phyloP scores from a whole-genome alignment of 2,329 filamentous ascomycete species.

The Neonectria coccinea region DNA sequence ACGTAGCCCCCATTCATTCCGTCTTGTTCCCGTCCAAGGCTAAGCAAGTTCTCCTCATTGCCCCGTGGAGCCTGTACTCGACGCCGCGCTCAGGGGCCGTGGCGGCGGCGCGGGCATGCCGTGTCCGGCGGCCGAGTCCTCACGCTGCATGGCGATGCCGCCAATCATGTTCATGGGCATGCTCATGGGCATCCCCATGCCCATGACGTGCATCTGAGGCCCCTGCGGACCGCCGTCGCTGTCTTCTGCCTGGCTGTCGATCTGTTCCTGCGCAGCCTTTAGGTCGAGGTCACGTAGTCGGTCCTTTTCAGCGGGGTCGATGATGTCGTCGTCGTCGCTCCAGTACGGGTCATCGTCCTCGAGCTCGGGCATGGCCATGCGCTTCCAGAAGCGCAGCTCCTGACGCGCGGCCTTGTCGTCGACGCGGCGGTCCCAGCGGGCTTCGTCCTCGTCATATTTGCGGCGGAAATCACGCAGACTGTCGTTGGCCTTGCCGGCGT shows the following conservation, averaged over 20 bases:
- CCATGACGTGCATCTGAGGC: slow-evolving; percentile 37
- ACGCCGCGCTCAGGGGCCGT: slow-evolving; percentile 54
- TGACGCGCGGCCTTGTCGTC: slow-evolving; percentile 65
- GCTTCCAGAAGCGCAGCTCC: slow-evolving; percentile 74
- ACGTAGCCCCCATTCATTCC: slow-evolving; percentile 28
- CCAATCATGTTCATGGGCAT: slow-evolving; percentile 49
- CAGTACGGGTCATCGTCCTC: slow-evolving; percentile 70
- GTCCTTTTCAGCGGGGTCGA: slow-evolving; percentile 71
- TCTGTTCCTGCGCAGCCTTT: slow-evolving; percentile 56
- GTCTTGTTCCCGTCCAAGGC: slow-evolving; percentile 3
- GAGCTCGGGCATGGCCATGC: slow-evolving; percentile 72
- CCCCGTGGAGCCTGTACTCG: slow-evolving; percentile 58
- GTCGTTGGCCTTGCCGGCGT: slow-evolving; percentile 69
- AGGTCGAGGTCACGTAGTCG: slow-evolving; percentile 63
- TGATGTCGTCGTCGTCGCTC: slow-evolving; percentile 74
- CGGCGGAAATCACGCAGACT: slow-evolving; percentile 67
- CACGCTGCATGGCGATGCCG: slow-evolving; percentile 55
- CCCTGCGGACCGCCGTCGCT: slow-evolving; percentile 47
- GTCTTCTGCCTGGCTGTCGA: slow-evolving; percentile 51
- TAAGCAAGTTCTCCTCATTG: slow-evolving; percentile 40
- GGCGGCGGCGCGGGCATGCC: slow-evolving; percentile 48
- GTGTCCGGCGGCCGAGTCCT: slow-evolving; percentile 47
- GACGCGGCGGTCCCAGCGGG: slow-evolving; percentile 65
- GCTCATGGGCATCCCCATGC: slow-evolving; percentile 40
- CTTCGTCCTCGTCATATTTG: slow-evolving; percentile 67